A percentile compares a stretch with the other conserved stretches of the same genome.
These are phyloP conservation scores for Solanum virginianum DNA, from an alignment of 257 asterid genomes.

Conservation along the genomic window DNA sequence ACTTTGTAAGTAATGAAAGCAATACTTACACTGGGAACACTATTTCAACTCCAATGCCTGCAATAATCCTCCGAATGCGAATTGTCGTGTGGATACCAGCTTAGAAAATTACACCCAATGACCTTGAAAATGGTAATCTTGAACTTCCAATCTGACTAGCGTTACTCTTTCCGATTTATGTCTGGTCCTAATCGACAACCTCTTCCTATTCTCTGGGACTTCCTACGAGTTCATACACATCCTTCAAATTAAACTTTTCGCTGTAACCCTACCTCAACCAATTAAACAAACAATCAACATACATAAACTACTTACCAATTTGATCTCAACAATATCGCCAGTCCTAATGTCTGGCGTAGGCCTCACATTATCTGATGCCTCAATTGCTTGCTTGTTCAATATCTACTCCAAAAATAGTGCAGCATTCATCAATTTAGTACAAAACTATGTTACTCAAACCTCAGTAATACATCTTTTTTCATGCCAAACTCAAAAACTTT, in stretches of 20 bases:
- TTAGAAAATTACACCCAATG: too few species aligned
- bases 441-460: neutral
- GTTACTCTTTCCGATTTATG: too few species aligned
- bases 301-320: slow-evolving; percentile 40
- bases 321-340: slow-evolving; percentile 83
- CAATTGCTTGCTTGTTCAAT: slow-evolving; percentile 66
- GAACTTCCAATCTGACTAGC: too few species aligned
- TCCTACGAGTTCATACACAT: slow-evolving; percentile 33
- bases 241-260: neutral
- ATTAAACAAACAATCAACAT: neutral
- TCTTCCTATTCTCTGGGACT: slow-evolving; percentile 70
- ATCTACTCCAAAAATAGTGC: slow-evolving; percentile 32
- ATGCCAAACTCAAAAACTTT: neutral
- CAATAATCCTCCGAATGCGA: slow-evolving; percentile 75
- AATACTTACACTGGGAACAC: slow-evolving; percentile 83
- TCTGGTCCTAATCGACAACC: slow-evolving; percentile 30
- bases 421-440: neutral
- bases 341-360: slow-evolving; percentile 75
- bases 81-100: slow-evolving; percentile 97
- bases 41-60: slow-evolving; percentile 93
- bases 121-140: too few species aligned
- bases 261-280: neutral
- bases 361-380: slow-evolving; percentile 58
- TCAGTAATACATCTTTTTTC: neutral
- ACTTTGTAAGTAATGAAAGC: neutral